Percentiles rank a stretch among this genome's conserved stretches.
Evolutionary conservation across 1,139 yeast species (phyloP).

Genomic region (Yamadazyma epiphylla): DNA sequence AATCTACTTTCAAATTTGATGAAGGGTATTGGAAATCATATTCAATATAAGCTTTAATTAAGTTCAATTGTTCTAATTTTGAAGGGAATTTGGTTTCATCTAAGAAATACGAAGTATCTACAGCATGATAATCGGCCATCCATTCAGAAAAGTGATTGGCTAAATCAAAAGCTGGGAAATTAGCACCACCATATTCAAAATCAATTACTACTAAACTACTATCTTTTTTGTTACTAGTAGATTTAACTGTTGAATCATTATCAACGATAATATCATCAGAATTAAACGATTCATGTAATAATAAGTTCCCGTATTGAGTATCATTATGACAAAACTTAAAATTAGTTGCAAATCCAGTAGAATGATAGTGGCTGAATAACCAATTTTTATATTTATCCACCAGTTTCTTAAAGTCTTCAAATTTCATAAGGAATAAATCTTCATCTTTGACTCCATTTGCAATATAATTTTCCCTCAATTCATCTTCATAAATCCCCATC

Average conservation of each 20-base stretch:
- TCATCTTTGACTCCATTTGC: conserved; percentile 26
- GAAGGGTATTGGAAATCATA: conserved; percentile 43
- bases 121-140: conserved; percentile 91
- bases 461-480: conserved; percentile 24
- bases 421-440: conserved; percentile 46
- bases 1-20: conserved; percentile 21
- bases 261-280: conserved; percentile 33
- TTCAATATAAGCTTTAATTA: conserved; percentile 70
- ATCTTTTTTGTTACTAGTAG: conserved; percentile 47
- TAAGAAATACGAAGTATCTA: conserved; percentile 55
- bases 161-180: conserved; percentile 83
- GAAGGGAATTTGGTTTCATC: conserved; percentile 60
- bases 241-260: conserved; percentile 13
- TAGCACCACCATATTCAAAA: conserved; percentile 95
- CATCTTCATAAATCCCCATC: conserved; percentile 52
- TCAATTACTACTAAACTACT: conserved; percentile 86
- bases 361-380: conserved; percentile 54
- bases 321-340: conserved; percentile 90
- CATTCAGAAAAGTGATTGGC: conserved; percentile 91
- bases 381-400: conserved; percentile 55
- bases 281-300: conserved; percentile 43
- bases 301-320: conserved; percentile 90
- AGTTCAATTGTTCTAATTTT: conserved; percentile 62
- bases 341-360: conserved; percentile 38
- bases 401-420: conserved; percentile 44